phyloP scores from a whole-genome alignment of 176 grass and related monocot genomes.

The Areca catechu region DNA sequence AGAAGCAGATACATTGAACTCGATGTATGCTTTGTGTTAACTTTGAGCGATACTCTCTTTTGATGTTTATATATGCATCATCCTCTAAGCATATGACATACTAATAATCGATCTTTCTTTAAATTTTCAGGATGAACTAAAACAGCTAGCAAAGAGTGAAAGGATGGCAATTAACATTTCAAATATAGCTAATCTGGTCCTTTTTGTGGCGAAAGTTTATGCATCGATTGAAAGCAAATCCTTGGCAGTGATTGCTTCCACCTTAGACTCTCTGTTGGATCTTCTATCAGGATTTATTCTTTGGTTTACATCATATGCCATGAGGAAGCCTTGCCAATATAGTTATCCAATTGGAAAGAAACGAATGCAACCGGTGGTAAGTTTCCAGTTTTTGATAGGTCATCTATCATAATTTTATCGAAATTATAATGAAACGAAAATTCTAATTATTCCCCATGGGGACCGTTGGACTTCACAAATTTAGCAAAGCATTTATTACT shows the following conservation, averaged over 20 bases:
- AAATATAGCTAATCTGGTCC: conserved; percentile 58
- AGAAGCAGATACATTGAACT: no score
- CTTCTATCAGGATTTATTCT: conserved; percentile 89
- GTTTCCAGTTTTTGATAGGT: background rate
- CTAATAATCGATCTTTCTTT: background rate
- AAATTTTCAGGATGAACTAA: conserved; percentile 52
- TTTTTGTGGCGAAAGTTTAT: conserved; percentile 65
- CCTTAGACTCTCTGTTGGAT: conserved; percentile 79
- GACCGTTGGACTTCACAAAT: no score
- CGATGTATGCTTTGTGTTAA: no score
- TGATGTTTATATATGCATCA: no score
- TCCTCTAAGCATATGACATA: no score
- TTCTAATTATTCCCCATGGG: no score
- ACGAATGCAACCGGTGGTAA: conserved; percentile 96
- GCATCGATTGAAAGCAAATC: conserved; percentile 56
- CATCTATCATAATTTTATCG: no score
- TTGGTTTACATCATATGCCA: conserved; percentile 69
- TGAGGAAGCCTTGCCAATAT: conserved; percentile 89
- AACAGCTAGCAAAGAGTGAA: conserved; percentile 47
- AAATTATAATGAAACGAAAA: no score
- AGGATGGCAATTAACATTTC: conserved; percentile 76
- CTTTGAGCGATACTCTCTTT: no score
- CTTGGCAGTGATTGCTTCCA: conserved; percentile 87
- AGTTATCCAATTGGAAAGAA: conserved; percentile 86
- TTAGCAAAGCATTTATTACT: no score